phyloP scores from a whole-genome alignment of 306 rosid species.

The Pyrus bretschneideri region DNA sequence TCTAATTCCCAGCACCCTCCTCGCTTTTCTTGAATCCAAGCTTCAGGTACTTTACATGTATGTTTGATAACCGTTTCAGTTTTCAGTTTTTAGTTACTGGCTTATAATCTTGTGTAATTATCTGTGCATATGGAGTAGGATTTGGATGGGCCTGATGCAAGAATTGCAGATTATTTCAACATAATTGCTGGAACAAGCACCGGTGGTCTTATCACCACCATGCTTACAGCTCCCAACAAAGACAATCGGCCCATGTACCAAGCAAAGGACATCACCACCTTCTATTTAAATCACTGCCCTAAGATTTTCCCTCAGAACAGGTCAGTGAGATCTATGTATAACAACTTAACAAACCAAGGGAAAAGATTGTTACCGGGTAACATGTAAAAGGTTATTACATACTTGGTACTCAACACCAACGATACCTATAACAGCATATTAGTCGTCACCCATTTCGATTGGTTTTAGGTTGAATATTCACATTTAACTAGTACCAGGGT shows the following conservation, averaged over 20 bases:
- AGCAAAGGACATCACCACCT: constrained; percentile 29
- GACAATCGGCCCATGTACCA: constrained; percentile 29
- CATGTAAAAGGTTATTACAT: too few species aligned
- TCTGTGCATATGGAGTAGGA: constrained; percentile 2
- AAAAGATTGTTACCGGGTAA: background rate
- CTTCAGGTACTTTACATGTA: constrained; percentile 24
- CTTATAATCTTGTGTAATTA: too few species aligned
- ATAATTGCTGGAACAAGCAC: constrained; percentile 40
- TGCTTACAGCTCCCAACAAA: constrained; percentile 39
- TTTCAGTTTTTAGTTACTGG: too few species aligned
- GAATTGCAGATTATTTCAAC: constrained; percentile 39
- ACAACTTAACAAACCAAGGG: background rate
- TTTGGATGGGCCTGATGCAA: constrained; percentile 25
- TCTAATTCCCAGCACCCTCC: constrained; percentile 29
- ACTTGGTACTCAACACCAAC: too few species aligned
- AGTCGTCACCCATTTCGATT: background rate
- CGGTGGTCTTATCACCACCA: constrained; percentile 38
- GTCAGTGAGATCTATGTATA: background rate
- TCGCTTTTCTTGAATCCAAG: constrained; percentile 29
- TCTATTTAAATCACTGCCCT: constrained; percentile 30
- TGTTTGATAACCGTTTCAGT: background rate
- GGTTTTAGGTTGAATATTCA: background rate
- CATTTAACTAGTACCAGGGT: background rate
- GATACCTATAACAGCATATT: too few species aligned
- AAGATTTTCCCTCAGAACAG: constrained; percentile 30